These are phyloP conservation scores for Sextonia rubra DNA, from an alignment of 164 flowering plant species.

Conservation along the genomic window DNA sequence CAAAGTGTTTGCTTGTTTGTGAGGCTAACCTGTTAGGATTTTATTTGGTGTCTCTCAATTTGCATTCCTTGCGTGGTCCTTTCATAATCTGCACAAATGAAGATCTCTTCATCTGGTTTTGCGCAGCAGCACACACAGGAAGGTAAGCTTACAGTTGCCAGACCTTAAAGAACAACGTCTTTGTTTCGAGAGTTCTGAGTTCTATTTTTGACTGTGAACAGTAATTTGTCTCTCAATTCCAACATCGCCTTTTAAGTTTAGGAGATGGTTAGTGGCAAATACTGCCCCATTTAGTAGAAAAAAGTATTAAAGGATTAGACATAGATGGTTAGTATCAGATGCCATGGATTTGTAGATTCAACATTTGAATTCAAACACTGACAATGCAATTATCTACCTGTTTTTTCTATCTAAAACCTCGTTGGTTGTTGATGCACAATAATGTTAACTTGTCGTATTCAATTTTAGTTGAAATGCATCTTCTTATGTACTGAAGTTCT, in stretches of 20 bases:
- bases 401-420: neutral
- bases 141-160: slow-evolving; percentile 33
- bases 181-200: neutral
- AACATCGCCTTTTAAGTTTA: too few species aligned
- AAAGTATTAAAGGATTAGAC: neutral
- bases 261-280: too few species aligned
- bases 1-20: neutral
- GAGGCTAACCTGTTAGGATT: neutral
- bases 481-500: neutral
- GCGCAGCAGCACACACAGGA: slow-evolving; percentile 56
- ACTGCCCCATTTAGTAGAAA: neutral
- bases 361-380: neutral
- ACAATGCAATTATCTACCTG: neutral
- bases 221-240: too few species aligned
- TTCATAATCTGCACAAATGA: slow-evolving; percentile 37
- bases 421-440: too few species aligned
- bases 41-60: neutral
- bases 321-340: neutral
- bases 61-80: neutral
- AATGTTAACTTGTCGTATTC: neutral
- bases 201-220: neutral
- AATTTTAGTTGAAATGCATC: too few species aligned
- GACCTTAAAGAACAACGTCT: neutral
- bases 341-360: neutral
- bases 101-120: slow-evolving; percentile 60